Conservation (phyloP, 139 green algal genomes). For the Klebsormidium nitens region DNA sequence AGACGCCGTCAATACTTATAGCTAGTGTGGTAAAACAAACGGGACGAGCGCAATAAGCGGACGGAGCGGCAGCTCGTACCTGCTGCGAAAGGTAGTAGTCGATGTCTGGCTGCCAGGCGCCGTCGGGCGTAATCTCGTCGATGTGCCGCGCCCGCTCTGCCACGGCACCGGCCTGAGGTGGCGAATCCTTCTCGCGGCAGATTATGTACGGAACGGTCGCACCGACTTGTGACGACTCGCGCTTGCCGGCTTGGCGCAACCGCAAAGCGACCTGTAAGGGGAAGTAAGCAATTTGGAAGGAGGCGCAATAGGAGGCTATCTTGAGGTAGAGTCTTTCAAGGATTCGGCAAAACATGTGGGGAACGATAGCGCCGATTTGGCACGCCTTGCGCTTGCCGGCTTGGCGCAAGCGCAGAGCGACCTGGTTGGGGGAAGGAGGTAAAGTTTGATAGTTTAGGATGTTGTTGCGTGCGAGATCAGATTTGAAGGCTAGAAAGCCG, state of each 20-base stretch:
- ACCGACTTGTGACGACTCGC: slow-evolving; percentile 71
- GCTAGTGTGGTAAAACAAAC: neutral
- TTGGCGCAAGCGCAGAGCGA: slow-evolving; percentile 71
- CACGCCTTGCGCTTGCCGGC: slow-evolving; percentile 71
- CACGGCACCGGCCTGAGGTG: slow-evolving; percentile 44
- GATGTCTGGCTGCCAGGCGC: slow-evolving; percentile 60
- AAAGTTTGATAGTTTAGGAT: too few relatives aligned
- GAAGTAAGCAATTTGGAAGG: too few relatives aligned
- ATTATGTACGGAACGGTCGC: slow-evolving; percentile 97
- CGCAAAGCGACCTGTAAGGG: slow-evolving; percentile 72
- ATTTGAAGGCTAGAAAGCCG: too few relatives aligned
- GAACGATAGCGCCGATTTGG: slow-evolving; percentile 81
- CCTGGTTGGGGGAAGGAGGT: slow-evolving; percentile 48
- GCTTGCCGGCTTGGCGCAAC: slow-evolving; percentile 57
- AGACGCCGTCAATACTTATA: neutral
- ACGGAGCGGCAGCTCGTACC: too few relatives aligned
- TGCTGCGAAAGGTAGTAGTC: slow-evolving; percentile 83
- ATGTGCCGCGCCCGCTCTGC: slow-evolving; percentile 84
- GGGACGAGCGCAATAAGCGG: too few relatives aligned
- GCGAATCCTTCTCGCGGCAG: slow-evolving; percentile 53
- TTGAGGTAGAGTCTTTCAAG: too few relatives aligned
- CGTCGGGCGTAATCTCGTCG: slow-evolving; percentile 71
- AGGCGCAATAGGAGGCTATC: too few relatives aligned
- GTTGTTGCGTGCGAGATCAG: too few relatives aligned
- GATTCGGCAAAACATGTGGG: slow-evolving; percentile 95